Evolutionary conservation across 2,329 filamentous ascomycete species (phyloP).

Genomic region (Sphaerulina musiva): DNA sequence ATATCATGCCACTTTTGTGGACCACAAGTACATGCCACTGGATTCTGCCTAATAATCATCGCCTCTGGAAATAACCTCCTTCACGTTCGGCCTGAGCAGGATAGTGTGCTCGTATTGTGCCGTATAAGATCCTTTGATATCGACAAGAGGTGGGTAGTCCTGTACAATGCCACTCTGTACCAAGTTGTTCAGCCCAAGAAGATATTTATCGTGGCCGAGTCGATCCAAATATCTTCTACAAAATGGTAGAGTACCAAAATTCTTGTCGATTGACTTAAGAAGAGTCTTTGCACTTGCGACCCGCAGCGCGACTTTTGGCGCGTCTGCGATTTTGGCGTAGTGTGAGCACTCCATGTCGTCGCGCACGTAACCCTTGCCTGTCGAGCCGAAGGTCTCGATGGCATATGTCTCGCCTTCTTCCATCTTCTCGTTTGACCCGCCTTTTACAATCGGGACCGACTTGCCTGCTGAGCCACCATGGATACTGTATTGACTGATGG

Average conservation of each 20-base stretch:
- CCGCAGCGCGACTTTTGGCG: slow-evolving; percentile 34
- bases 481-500: slow-evolving; percentile 50
- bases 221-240: slow-evolving; percentile 57
- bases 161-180: slow-evolving; percentile 54
- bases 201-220: slow-evolving; percentile 55
- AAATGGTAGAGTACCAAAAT: slow-evolving; percentile 58
- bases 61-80: slow-evolving; percentile 39
- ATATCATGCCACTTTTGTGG: slow-evolving; percentile 1
- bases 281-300: slow-evolving; percentile 52
- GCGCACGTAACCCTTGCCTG: slow-evolving; percentile 44
- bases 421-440: slow-evolving; percentile 47
- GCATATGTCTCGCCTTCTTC: slow-evolving; percentile 55
- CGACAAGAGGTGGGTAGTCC: slow-evolving; percentile 51
- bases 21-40: slow-evolving; percentile 2
- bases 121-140: slow-evolving; percentile 55
- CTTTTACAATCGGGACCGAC: slow-evolving; percentile 51
- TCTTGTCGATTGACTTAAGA: slow-evolving; percentile 54
- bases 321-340: slow-evolving; percentile 34
- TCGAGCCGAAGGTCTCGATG: slow-evolving; percentile 54
- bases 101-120: slow-evolving; percentile 58
- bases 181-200: slow-evolving; percentile 54
- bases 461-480: slow-evolving; percentile 51
- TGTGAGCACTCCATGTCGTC: slow-evolving; percentile 43
- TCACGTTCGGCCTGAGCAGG: slow-evolving; percentile 36
- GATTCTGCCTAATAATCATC: slow-evolving; percentile 31